Conservation (phyloP, 225 moss, liverwort and hornwort species). For the Marchantia paleacea region DNA sequence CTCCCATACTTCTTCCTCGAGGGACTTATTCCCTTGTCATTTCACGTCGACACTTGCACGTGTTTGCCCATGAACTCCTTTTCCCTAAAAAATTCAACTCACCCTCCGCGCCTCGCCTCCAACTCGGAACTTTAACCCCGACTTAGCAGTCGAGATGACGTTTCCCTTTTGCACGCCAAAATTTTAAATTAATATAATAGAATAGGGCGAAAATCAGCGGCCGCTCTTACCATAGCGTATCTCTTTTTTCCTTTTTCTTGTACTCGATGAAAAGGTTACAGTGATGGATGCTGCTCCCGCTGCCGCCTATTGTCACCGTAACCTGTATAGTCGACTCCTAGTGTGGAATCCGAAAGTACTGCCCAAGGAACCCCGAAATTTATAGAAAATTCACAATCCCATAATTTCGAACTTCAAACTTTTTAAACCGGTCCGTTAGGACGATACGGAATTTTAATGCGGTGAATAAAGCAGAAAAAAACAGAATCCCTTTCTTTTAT, state of each 20-base stretch:
- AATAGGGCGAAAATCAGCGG: too few relatives aligned
- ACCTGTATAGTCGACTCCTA: too few relatives aligned
- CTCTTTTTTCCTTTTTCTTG: not conserved
- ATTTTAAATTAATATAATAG: too few relatives aligned
- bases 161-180: not conserved
- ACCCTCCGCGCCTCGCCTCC: not conserved
- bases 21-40: not conserved
- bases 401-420: not conserved
- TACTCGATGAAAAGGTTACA: not conserved
- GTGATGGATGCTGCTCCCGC: not conserved
- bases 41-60: not conserved
- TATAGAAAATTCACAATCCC: too few relatives aligned
- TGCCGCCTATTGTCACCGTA: not conserved
- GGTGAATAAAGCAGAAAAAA: too few relatives aligned
- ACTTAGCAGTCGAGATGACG: not conserved
- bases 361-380: too few relatives aligned
- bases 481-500: too few relatives aligned
- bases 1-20: not conserved
- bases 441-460: too few relatives aligned
- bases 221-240: not conserved
- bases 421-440: too few relatives aligned
- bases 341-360: too few relatives aligned
- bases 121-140: not conserved
- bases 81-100: not conserved
- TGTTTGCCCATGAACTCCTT: not conserved